Evolutionary conservation across 176 grass and related monocot genomes (phyloP), one percentile per base, ranked within the genome.

Genomic region (Panicum miliaceum): DNA sequence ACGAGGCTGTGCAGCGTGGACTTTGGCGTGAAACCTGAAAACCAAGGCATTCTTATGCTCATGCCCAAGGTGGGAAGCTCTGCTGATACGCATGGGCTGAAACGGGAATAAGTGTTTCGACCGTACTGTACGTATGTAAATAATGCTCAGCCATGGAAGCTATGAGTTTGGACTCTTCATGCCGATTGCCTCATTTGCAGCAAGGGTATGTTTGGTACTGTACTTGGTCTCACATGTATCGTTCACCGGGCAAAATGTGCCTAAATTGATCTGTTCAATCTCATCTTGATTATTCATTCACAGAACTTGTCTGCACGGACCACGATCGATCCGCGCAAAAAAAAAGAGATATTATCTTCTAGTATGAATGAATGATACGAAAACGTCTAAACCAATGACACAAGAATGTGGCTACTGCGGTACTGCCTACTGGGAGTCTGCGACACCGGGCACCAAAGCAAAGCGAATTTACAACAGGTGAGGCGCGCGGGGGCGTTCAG

Each of bases 401-500:
- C 74, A 76, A n/a, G 70, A 34, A 46, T 64, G 8, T 20, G 4
- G n/a, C 13, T 50, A 50, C 25, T 51, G n/a, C n/a, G 9, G 9
- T 76, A 23, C 71, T 22, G 20, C 73, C 71, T 22, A 11, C 73
- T 42, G 54, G 7, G 75, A 27, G 75, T 57, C 51, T 38, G 36
- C 53, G 6, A 10, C 41, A 62, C 25, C 64, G 19, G 10, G 52
- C 73, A 76, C 2, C 42, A 14, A 57, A 43, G 18, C 4, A 59
- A 75, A 79, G 42, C 8, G 77, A 75, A 81, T 87, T 73, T 76
- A 90, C 63, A 64, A 71, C 12, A 85, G 63, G 40, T 61, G 11
- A 45, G 22, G 20, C 26, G 68, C 27, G 9, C 36, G 13, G n/a
- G 68, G 14, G 34, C 27, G 47, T 12, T 89, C 25, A 66, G 12